Conservation (phyloP, 2,329 filamentous ascomycete genomes). For the Xylariomycetidae sp. region DNA sequence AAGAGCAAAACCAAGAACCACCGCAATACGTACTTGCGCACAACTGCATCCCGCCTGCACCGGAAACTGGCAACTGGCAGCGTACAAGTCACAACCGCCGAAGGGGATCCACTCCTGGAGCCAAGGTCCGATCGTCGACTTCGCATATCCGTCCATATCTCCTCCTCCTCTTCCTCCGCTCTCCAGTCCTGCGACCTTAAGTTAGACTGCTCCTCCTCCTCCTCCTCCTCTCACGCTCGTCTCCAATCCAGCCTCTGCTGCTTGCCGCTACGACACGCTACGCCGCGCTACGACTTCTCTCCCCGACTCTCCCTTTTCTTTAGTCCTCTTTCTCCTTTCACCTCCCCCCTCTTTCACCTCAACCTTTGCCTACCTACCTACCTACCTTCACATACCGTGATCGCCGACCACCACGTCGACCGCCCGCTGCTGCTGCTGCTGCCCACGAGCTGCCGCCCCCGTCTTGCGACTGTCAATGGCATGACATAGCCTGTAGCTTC, state of each 20-base stretch:
- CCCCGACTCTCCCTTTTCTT: background rate
- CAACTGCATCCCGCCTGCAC: too few relatives aligned
- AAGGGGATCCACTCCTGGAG: too few relatives aligned
- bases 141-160: background rate
- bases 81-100: too few relatives aligned
- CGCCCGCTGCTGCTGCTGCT: slow-evolving; percentile 1
- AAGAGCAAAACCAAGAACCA: too few relatives aligned
- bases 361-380: too few relatives aligned
- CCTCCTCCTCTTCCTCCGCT: slow-evolving; percentile 1
- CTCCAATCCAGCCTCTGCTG: background rate
- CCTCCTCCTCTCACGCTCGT: background rate
- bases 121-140: slow-evolving; percentile 7
- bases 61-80: too few relatives aligned
- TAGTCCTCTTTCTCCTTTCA: slow-evolving; percentile 1
- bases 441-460: slow-evolving; percentile 2
- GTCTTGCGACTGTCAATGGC: slow-evolving; percentile 43
- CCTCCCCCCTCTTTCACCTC: background rate
- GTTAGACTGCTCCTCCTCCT: background rate
- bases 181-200: slow-evolving; percentile 1
- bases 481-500: slow-evolving; percentile 47
- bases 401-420: slow-evolving; percentile 5
- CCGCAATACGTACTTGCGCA: too few relatives aligned
- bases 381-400: slow-evolving; percentile 1
- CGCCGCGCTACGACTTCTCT: too few relatives aligned
- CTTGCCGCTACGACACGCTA: too few relatives aligned